Conservation (phyloP, 1,284 basidiomycete genomes). For the Neolentinus lepideus region DNA sequence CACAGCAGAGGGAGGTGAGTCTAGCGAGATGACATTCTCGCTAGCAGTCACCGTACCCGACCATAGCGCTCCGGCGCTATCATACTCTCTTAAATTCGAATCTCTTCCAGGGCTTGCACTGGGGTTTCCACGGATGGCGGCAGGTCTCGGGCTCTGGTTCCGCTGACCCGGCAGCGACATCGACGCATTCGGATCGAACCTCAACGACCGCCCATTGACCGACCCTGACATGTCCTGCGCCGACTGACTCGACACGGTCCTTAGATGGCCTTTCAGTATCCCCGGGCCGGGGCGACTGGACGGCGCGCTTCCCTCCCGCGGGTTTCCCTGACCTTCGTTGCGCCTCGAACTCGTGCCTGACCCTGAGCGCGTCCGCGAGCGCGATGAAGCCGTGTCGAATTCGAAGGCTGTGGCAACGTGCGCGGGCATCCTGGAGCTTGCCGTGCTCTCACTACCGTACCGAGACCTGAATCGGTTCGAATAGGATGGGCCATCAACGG, state of each 20-base stretch:
- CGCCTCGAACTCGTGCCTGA: constrained; percentile 11
- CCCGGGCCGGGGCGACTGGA: constrained; percentile 10
- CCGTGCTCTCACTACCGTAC: constrained; percentile 19
- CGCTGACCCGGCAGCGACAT: background rate
- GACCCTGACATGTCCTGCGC: background rate
- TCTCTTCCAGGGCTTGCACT: constrained; percentile 14
- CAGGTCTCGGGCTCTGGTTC: background rate
- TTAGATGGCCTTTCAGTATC: constrained; percentile 16
- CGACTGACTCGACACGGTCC: constrained; percentile 9
- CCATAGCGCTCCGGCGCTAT: background rate
- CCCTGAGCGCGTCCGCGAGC: constrained; percentile 19
- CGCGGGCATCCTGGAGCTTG: constrained; percentile 9
- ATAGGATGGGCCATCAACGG: constrained; percentile 9
- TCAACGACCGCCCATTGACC: background rate
- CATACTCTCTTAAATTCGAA: background rate
- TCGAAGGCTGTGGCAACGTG: constrained; percentile 23
- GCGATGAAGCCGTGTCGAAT: constrained; percentile 24
- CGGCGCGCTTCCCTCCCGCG: background rate
- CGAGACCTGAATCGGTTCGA: constrained; percentile 15
- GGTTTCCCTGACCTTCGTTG: background rate
- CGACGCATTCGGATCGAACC: constrained; percentile 3
- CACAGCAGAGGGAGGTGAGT: background rate
- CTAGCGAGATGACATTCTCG: background rate
- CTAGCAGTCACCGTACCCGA: background rate
- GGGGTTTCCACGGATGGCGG: constrained; percentile 2